These are phyloP conservation scores for Rhodotorula graminis DNA, from an alignment of 768 basidiomycete species.

Conservation along the genomic window DNA sequence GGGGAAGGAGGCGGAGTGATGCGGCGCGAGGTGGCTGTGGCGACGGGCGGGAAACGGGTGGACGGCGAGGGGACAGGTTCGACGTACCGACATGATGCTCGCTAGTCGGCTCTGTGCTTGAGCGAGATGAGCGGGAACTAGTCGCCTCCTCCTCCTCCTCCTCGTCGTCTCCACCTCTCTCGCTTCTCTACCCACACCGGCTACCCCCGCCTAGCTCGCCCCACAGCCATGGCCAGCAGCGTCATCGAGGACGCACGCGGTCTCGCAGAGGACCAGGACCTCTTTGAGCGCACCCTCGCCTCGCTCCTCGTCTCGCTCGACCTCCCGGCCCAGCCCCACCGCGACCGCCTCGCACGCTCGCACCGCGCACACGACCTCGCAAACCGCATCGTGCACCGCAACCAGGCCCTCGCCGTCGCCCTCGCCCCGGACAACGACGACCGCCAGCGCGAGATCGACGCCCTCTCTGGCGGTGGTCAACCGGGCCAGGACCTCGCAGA, in stretches of 20 bases:
- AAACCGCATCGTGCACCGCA: conserved; percentile 62
- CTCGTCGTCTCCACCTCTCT: background rate
- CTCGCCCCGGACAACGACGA: conserved; percentile 26
- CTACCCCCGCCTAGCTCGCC: too few relatives aligned
- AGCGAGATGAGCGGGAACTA: too few relatives aligned
- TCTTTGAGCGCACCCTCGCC: conserved; percentile 79
- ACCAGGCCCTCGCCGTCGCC: conserved; percentile 23
- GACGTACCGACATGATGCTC: background rate
- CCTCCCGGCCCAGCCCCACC: conserved; percentile 28
- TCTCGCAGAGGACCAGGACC: conserved; percentile 91
- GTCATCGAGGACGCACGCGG: conserved; percentile 89
- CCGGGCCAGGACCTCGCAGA: conserved; percentile 64
- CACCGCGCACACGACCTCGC: conserved; percentile 89
- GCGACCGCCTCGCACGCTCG: conserved; percentile 58
- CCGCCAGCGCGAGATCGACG: conserved; percentile 39
- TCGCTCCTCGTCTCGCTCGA: conserved; percentile 61
- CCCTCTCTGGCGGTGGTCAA: conserved; percentile 35
- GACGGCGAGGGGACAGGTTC: background rate
- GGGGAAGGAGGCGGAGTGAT: background rate
- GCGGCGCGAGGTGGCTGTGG: background rate
- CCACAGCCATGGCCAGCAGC: conserved; percentile 49
- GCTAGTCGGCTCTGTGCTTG: background rate
- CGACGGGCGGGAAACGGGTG: background rate
- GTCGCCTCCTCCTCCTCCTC: too few relatives aligned
- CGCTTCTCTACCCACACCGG: background rate